Base-by-base conservation (phyloP, 1,139 yeast species). In the Protomyces pachydermus region DNA sequence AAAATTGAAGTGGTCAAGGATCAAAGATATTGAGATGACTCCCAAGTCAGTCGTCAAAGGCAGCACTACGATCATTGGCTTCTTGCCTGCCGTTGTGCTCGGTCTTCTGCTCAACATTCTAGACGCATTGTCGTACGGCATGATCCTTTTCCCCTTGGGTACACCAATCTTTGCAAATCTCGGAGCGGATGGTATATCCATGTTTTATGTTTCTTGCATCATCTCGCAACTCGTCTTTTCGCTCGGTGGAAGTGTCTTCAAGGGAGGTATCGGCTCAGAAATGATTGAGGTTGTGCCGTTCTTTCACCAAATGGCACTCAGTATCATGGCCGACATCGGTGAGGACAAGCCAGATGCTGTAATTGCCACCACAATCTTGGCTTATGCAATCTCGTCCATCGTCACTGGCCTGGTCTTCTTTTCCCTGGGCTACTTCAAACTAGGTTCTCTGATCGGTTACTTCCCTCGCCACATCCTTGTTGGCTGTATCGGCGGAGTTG, bases 261-360 rank as follows among this genome's bases (percentile, higher is more conserved):
- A 84, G 68, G 82, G 93, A 8, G 97, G 96, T 9, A 86, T 91
- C 60, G 98, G 98, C 0, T 88, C 97, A 3, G 98, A 93, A 76
- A 93, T 93, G 98, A 93, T 93, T 69, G 98, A 93, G 75, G 91
- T 93, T 23, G 95, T 97, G 0, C 98, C 98, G 0, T 93, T 93
- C 74, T 93, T 93, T 79, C 98, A 93, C 72, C 82, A 95, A 2
- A 91, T 93, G 96, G 97, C 98, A 0, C 78, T 83, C 28, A 80
- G 87, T 3, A 85, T 93, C 55, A 77, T 85, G 72, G 74, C 75
- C 3, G 82, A 84, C 34, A 77, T 88, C 73, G 84, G 85, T 1
- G 82, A 78, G 9, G 78, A 77, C 42, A 76, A 79, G 45, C 79
- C 82, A 23, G 85, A 85, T 37, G 85, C 83, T 6, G 83, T 93